Base-by-base conservation (phyloP, 176 grass and related monocot genomes). In the Lolium perenne region DNA sequence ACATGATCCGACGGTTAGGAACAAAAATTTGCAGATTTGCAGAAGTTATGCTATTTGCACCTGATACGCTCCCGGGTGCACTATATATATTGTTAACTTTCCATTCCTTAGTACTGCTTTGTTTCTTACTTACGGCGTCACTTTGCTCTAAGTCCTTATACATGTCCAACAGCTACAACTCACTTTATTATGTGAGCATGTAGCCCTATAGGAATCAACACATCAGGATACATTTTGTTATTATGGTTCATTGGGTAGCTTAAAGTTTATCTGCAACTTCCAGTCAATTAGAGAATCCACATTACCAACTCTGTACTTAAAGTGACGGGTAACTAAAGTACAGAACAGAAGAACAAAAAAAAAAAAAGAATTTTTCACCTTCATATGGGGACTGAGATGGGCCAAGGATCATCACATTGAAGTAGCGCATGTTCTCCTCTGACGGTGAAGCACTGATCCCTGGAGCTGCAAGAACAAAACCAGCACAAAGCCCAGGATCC, bases 361-460 rank as follows among this genome's bases (percentile, higher is more conserved):
- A n/a, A n/a, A 69, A 83, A 49, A 87, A 48, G n/a, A 78, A 63
- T 3, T 6, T 15, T 21, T 23, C 45, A 91, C 93, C 93, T 86
- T 95, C 93, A 25, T 92, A 95, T 11, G 91, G 93, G 7, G 95
- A 98, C 80, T 94, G 93, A 38, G 89, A 78, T n/a, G 95, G 95
- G 0, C 95, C 95, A 66, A 97, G 93, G 61, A 97, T 92, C 93
- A 97, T 97, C 23, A 97, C 95, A 91, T 95, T 95, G 79, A 97
- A 97, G 79, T 97, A 97, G 60, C 95, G 95, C 95, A 97, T 97
- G 80, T 98, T 95, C 81, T 98, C 95, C 87, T 98, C 95, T 3
- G 88, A 98, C 0, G 95, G 96, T 29, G 96, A 95, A 47, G 96
- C 96, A 77, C 91, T 98, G 38, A 98, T 94, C 71, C 96, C 91